Conservation (phyloP, 345 rosid genomes). For the Citrus unshiu region DNA sequence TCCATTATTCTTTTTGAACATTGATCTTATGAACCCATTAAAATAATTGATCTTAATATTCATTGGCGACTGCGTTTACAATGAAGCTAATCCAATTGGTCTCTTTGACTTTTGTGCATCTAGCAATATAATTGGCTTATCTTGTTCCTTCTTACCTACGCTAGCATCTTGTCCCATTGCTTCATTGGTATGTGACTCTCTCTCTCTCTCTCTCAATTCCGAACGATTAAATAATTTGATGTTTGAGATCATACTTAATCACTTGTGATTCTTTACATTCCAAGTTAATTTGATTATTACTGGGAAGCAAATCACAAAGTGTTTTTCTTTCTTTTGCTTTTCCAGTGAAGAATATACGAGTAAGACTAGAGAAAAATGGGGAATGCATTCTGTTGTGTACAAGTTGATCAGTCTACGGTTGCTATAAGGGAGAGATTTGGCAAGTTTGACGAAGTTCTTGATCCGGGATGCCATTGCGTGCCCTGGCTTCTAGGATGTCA, state of each 20-base stretch:
- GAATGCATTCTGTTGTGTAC: constrained; percentile 34
- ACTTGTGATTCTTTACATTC: neutral
- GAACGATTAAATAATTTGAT: neutral
- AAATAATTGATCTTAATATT: neutral
- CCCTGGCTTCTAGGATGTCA: constrained; percentile 59
- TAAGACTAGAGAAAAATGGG: constrained; percentile 3
- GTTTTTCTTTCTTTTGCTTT: neutral
- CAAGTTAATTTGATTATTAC: neutral
- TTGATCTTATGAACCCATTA: neutral
- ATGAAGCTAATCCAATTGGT: neutral
- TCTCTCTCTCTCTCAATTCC: neutral
- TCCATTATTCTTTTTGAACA: neutral
- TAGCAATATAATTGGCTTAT: neutral
- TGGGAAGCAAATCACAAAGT: neutral
- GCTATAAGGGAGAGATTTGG: constrained; percentile 57
- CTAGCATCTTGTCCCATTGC: neutral
- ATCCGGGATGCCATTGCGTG: constrained; percentile 63
- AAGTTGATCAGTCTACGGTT: constrained; percentile 61
- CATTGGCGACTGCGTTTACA: neutral
- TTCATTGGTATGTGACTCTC: neutral
- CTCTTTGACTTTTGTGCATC: neutral
- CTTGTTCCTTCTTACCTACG: neutral
- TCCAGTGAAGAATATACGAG: neutral
- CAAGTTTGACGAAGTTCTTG: constrained; percentile 50
- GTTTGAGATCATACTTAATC: neutral